A percentile compares a stretch with the other conserved stretches of the same genome.
Conservation (phyloP, 1,284 basidiomycete genomes). For the Ceratobasidium sp. region DNA sequence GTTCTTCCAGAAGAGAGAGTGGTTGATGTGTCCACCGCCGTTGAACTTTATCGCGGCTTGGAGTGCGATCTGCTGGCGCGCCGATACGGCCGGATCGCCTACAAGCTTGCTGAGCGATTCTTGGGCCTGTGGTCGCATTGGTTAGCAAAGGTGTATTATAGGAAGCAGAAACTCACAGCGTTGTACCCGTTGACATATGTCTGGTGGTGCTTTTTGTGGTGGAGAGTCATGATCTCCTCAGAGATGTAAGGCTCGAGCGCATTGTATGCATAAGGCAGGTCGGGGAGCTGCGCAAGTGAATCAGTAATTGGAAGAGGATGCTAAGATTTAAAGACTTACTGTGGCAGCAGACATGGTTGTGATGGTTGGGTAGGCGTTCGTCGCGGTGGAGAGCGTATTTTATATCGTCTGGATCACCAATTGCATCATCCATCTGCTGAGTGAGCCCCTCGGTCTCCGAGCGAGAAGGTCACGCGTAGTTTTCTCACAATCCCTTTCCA, state of each 20-base stretch:
- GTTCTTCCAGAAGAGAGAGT: constrained; percentile 95
- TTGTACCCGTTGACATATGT: constrained; percentile 80
- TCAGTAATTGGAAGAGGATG: not conserved
- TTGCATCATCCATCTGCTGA: constrained; percentile 39
- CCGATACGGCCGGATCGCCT: constrained; percentile 64
- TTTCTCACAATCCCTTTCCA: not conserved
- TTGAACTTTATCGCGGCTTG: constrained; percentile 79
- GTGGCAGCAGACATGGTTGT: constrained; percentile 12
- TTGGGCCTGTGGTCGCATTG: constrained; percentile 48
- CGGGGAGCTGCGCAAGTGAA: constrained; percentile 51
- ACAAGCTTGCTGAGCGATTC: constrained; percentile 7
- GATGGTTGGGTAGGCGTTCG: constrained; percentile 10
- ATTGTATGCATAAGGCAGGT: constrained; percentile 59
- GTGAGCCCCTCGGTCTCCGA: constrained; percentile 39
- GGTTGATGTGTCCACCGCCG: constrained; percentile 86
- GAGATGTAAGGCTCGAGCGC: constrained; percentile 88
- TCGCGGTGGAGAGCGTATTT: constrained; percentile 31
- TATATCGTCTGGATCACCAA: constrained; percentile 38
- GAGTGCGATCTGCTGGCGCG: constrained; percentile 77
- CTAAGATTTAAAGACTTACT: not conserved
- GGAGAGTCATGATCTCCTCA: constrained; percentile 82
- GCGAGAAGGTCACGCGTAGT: too few species aligned
- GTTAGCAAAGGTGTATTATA: not conserved
- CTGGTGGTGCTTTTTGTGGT: constrained; percentile 90
- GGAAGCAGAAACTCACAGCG: constrained; percentile 51